These are phyloP conservation scores for Fusarium papillatum DNA, from an alignment of 2,329 filamentous ascomycete species.

Conservation along the genomic window DNA sequence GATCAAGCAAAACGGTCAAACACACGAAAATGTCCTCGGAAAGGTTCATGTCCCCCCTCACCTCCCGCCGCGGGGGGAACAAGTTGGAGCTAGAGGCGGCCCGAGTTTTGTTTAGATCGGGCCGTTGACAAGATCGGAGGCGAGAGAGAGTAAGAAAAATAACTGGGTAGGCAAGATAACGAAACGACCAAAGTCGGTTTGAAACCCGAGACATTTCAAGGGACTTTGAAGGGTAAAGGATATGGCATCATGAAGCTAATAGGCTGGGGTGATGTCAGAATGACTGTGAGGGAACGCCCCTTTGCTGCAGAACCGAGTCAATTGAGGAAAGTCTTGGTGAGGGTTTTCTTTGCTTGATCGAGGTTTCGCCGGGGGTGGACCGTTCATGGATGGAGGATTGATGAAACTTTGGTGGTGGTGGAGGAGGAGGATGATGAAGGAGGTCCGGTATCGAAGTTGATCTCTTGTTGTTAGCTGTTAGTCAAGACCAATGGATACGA, in stretches of 20 bases:
- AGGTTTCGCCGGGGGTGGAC: slow-evolving; percentile 28
- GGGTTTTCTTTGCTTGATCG: slow-evolving; percentile 28
- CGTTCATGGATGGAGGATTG: not conserved
- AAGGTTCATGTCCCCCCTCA: not conserved
- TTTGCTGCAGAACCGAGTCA: slow-evolving; percentile 26
- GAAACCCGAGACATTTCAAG: slow-evolving; percentile 23
- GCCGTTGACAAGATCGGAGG: slow-evolving; percentile 24
- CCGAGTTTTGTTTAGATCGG: slow-evolving; percentile 36
- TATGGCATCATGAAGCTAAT: slow-evolving; percentile 17
- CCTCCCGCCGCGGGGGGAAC: not conserved
- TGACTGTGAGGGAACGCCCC: slow-evolving; percentile 30
- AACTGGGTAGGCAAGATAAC: not conserved
- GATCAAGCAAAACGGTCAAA: slow-evolving; percentile 18
- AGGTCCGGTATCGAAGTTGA: slow-evolving; percentile 11
- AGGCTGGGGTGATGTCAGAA: slow-evolving; percentile 29
- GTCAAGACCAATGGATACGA: slow-evolving; percentile 6
- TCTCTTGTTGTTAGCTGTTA: not conserved
- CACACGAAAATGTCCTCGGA: not conserved
- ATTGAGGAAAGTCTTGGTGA: slow-evolving; percentile 19
- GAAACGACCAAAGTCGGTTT: slow-evolving; percentile 17
- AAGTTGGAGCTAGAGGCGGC: slow-evolving; percentile 31
- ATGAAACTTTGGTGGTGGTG: not conserved
- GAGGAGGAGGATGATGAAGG: not conserved
- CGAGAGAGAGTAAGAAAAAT: not conserved
- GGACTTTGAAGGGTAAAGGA: slow-evolving; percentile 1